phyloP scores from a whole-genome alignment of 75 land plant genomes.

The Pseudotsuga menziesii region DNA sequence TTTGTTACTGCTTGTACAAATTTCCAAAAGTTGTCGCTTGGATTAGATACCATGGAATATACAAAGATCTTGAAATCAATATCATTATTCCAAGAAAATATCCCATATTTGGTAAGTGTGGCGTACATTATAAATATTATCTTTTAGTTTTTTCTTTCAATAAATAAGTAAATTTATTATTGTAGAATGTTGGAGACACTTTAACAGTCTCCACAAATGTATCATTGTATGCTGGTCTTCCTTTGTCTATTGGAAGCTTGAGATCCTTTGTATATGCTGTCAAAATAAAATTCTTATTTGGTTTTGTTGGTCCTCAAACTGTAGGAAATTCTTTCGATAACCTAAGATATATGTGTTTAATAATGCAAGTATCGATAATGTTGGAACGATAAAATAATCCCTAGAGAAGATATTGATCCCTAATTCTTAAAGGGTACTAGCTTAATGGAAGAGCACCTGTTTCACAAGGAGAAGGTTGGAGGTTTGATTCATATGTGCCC shows the following conservation, averaged over 20 bases:
- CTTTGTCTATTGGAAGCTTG: background rate
- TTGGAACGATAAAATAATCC: constrained; percentile 93
- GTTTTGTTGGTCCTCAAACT: background rate
- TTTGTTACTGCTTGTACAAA: constrained; percentile 29
- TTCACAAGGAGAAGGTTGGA: too few relatives aligned
- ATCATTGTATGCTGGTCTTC: background rate
- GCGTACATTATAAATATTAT: background rate
- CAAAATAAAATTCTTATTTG: background rate
- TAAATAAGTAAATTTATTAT: background rate
- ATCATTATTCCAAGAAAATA: constrained; percentile 88
- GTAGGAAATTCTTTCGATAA: background rate
- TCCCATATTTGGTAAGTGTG: constrained; percentile 47
- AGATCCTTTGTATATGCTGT: background rate
- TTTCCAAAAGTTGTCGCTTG: constrained; percentile 92
- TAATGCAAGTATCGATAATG: constrained; percentile 84
- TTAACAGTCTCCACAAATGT: too few relatives aligned
- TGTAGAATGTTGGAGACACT: background rate
- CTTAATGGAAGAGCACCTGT: too few relatives aligned
- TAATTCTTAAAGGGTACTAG: too few relatives aligned
- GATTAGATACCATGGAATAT: constrained; percentile 70
- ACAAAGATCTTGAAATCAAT: constrained; percentile 59
- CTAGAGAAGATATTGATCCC: too few relatives aligned
- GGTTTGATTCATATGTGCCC: too few relatives aligned
- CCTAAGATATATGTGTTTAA: constrained; percentile 5
- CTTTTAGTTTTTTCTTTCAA: background rate